These are phyloP conservation scores for Pythium sp. DNA, from an alignment of 352 stramenopile species.

Conservation along the genomic window DNA sequence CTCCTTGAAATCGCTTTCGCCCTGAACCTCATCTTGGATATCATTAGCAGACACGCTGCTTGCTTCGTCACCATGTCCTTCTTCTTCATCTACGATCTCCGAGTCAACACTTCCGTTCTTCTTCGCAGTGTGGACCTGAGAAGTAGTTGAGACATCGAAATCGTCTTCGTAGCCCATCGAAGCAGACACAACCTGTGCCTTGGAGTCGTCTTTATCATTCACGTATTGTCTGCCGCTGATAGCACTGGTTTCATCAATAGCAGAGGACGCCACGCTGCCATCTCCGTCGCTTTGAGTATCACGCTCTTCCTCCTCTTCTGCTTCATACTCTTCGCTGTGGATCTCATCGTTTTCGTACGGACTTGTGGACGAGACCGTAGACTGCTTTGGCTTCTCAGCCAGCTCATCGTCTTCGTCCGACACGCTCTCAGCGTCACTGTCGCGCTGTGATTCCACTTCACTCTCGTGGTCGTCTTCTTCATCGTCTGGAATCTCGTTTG, in stretches of 20 bases:
- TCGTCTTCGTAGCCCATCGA: constrained; percentile 42
- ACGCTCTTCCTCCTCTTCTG: neutral
- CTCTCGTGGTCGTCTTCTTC: constrained; percentile 13
- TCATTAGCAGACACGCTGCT: neutral
- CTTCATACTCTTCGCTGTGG: neutral
- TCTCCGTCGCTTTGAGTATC: constrained; percentile 3
- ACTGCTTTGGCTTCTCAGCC: neutral
- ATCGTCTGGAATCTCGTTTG: constrained; percentile 3
- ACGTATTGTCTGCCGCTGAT: neutral
- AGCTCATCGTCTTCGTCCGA: neutral
- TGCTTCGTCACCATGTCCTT: neutral
- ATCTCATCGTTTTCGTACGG: constrained; percentile 9
- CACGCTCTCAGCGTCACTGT: constrained; percentile 16
- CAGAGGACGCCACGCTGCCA: constrained; percentile 2
- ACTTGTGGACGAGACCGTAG: neutral
- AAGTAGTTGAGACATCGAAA: constrained; percentile 32
- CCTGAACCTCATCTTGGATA: constrained; percentile 3
- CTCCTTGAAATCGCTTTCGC: neutral
- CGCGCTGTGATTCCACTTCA: neutral
- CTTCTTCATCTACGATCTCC: constrained; percentile 5
- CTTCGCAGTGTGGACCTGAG: constrained; percentile 13
- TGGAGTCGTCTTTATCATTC: neutral
- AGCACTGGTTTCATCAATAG: neutral
- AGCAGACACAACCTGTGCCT: constrained; percentile 6
- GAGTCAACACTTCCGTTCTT: neutral